phyloP scores from a whole-genome alignment of 2,329 filamentous ascomycete species.

The Penicillium fuscoglaucum region DNA sequence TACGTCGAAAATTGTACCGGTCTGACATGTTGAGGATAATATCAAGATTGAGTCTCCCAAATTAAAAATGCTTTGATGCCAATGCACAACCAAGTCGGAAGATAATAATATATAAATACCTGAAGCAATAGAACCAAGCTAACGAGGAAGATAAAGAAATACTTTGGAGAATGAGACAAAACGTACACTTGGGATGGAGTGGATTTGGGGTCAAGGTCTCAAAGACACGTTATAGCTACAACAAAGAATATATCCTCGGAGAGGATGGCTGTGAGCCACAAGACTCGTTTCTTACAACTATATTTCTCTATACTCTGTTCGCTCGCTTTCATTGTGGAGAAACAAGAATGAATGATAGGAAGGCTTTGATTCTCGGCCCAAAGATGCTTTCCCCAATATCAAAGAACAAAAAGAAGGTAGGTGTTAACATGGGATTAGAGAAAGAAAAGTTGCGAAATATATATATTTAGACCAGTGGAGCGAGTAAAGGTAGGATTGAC shows the following conservation, averaged over 20 bases:
- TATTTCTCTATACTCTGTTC: neutral
- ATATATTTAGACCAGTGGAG: neutral
- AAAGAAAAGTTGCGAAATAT: neutral
- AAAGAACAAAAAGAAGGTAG: neutral
- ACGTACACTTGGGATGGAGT: neutral
- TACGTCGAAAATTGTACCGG: neutral
- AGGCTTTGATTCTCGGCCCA: neutral
- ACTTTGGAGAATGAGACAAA: too few relatives aligned
- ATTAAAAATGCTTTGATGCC: neutral
- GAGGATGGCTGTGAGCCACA: neutral
- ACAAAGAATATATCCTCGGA: neutral
- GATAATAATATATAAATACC: neutral
- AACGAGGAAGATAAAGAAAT: neutral
- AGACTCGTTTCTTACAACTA: neutral
- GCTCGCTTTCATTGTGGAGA: neutral
- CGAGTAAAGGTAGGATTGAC: too few relatives aligned
- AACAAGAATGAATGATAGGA: neutral
- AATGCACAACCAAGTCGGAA: neutral
- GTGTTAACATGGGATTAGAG: neutral
- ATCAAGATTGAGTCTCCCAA: neutral
- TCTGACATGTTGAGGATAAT: neutral
- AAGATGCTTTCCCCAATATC: neutral
- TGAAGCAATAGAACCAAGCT: neutral
- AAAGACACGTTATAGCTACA: neutral
- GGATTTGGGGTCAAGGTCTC: neutral